Evolutionary conservation across 306 rosid species (phyloP).

Genomic region (Carpinus viminea): DNA sequence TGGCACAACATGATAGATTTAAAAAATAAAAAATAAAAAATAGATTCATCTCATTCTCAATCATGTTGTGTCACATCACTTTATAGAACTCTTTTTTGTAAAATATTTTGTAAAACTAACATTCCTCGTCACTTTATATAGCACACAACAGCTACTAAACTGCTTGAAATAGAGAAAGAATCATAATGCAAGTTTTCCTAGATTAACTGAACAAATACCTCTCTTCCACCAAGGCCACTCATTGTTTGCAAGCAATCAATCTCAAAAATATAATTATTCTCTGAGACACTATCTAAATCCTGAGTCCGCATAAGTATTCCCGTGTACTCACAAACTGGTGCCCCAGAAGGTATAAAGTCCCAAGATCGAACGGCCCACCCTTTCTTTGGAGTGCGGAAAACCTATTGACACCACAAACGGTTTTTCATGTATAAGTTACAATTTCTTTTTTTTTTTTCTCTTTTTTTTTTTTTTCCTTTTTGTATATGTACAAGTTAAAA

Average conservation of each 20-base stretch:
- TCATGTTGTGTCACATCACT: too few species aligned
- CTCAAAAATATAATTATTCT: slow-evolving; percentile 86
- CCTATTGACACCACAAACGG: slow-evolving; percentile 38
- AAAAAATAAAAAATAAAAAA: neutral
- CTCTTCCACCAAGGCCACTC: slow-evolving; percentile 87
- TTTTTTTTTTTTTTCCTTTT: too few species aligned
- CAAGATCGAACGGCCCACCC: slow-evolving; percentile 99
- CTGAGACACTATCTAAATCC: slow-evolving; percentile 61
- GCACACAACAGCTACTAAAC: neutral
- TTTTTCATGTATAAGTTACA: neutral
- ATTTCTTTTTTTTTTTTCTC: neutral
- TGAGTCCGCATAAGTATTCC: slow-evolving; percentile 77
- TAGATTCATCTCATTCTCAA: too few species aligned
- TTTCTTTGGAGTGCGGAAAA: slow-evolving; percentile 85
- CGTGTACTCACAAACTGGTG: slow-evolving; percentile 90
- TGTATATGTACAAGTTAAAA: neutral
- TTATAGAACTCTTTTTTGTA: too few species aligned
- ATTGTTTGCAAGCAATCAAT: slow-evolving; percentile 94
- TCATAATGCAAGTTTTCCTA: neutral
- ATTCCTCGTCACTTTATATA: neutral
- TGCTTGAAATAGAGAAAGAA: neutral
- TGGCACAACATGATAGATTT: too few species aligned
- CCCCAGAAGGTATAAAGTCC: slow-evolving; percentile 98
- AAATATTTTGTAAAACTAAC: too few species aligned
- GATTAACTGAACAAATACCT: slow-evolving; percentile 48